A percentile compares a stretch with the other conserved stretches of the same genome.
phyloP scores from a whole-genome alignment of 306 rosid species.

The Phaseolus lunatus region DNA sequence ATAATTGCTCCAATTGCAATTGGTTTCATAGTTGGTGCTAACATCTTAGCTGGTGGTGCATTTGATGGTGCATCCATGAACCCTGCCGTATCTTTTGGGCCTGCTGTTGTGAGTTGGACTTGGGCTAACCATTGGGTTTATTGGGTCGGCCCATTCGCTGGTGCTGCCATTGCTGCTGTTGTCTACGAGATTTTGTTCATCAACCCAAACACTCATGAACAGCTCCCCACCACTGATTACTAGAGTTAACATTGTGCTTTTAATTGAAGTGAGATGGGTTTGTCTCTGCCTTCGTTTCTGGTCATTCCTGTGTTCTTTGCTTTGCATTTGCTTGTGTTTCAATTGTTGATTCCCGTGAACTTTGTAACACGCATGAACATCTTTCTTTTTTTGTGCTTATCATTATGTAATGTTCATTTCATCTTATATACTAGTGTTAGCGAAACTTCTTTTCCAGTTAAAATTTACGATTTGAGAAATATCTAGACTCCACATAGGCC shows the following conservation, averaged over 20 bases:
- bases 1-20: slow-evolving; percentile 78
- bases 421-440: not conserved
- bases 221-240: slow-evolving; percentile 59
- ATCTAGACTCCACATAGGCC: not conserved
- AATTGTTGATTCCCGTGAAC: slow-evolving; percentile 26
- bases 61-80: slow-evolving; percentile 85
- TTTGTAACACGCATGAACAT: not conserved
- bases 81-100: slow-evolving; percentile 81
- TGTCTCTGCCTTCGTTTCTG: not conserved
- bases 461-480: no score
- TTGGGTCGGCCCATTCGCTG: slow-evolving; percentile 75
- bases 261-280: no score
- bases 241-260: no score
- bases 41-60: slow-evolving; percentile 79
- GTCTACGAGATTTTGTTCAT: slow-evolving; percentile 64
- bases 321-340: slow-evolving; percentile 41
- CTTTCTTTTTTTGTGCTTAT: no score
- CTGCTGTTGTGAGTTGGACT: slow-evolving; percentile 73
- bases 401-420: no score
- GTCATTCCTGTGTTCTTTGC: slow-evolving; percentile 20
- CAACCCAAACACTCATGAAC: slow-evolving; percentile 58
- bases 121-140: slow-evolving; percentile 81
- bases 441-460: not conserved
- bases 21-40: slow-evolving; percentile 79
- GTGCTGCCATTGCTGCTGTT: slow-evolving; percentile 64